phyloP scores from a whole-genome alignment of 2,329 filamentous ascomycete species.

The Stachybotrys chartarum region DNA sequence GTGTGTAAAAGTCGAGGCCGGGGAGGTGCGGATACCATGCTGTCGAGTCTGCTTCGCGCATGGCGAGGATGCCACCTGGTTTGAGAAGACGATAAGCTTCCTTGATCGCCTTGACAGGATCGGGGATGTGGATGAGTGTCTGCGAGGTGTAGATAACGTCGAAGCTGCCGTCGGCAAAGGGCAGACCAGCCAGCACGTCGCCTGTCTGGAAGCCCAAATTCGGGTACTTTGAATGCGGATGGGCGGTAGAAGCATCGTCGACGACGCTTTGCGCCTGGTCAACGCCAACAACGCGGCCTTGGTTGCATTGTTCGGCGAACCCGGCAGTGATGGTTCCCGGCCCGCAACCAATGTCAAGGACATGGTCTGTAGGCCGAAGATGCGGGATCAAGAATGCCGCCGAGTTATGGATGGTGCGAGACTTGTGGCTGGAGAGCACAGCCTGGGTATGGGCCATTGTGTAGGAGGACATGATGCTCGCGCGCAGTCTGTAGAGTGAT shows the following conservation, averaged over 20 bases:
- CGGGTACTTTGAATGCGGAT: neutral
- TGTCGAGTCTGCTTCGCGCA: constrained; percentile 14
- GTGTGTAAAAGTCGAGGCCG: constrained; percentile 11
- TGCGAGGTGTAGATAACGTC: constrained; percentile 32
- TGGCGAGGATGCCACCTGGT: constrained; percentile 30
- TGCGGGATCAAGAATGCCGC: constrained; percentile 33
- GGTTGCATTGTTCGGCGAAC: constrained; percentile 25
- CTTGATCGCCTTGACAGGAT: constrained; percentile 21
- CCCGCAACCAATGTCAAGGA: constrained; percentile 42
- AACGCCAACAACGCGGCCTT: constrained; percentile 23
- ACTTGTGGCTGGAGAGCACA: constrained; percentile 28
- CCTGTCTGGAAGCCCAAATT: constrained; percentile 17
- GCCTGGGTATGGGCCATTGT: constrained; percentile 31
- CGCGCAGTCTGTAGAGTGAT: neutral
- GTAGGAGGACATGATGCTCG: constrained; percentile 11
- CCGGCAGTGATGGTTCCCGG: constrained; percentile 39
- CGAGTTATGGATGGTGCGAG: constrained; percentile 33
- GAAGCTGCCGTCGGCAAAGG: constrained; percentile 27
- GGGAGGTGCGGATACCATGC: constrained; percentile 14
- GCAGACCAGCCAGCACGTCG: constrained; percentile 25
- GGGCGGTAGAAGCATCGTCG: constrained; percentile 5
- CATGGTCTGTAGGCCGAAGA: constrained; percentile 25
- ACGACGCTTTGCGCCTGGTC: constrained; percentile 18
- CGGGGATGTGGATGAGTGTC: constrained; percentile 30
- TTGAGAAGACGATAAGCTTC: constrained; percentile 34